Evolutionary conservation across 768 basidiomycete genomes (phyloP), one percentile per base, ranked within the genome.

Genomic region (Boletus sensibilis): DNA sequence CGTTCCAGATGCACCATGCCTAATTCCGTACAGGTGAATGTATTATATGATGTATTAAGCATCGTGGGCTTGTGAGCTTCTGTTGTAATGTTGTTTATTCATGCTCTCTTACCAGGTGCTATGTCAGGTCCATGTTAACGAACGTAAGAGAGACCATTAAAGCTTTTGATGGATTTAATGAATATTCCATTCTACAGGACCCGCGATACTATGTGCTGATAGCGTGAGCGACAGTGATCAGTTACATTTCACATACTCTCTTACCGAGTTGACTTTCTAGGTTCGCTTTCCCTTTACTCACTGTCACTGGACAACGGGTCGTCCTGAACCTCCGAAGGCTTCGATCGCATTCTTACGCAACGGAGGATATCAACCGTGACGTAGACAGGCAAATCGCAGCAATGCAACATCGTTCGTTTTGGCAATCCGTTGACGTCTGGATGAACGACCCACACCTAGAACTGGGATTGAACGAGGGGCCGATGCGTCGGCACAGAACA

Each of bases 301-400:
- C 42, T 12, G 31, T 66, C 8, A 20, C 38, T 4, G 64, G 64
- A 14, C 64, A 65, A 42, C 65, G 64, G 5, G 42, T 52, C 13
- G 57, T 65, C 23, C 54, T 65, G 16, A 65, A 65, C 41, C 56
- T 64, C 11, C 52, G 57, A 20, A n/a, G 43, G 5, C 47, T 39
- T n/a, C 50, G 20, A 20, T 18, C 50, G 5, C 11, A 4, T 13
- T 10, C 16, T 8, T 56, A 39, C 29, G 12, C 44, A 10, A 56
- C 55, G 5, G 12, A 18, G 21, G 43, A 56, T 4, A 46, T 56
- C 33, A 35, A 29, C n/a, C 43, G 6, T 25, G 4, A 16, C 5
- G 44, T 56, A 1, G 44, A 56, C 38, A 45, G 50, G 18, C 50
- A 35, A 25, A 33, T 56, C 31, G 50, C 50, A 4, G 37, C 11